A percentile compares a stretch with the other conserved stretches of the same genome.
Evolutionary conservation across 352 stramenopile genomes (phyloP).

Genomic region (Globisporangium nodosum): DNA sequence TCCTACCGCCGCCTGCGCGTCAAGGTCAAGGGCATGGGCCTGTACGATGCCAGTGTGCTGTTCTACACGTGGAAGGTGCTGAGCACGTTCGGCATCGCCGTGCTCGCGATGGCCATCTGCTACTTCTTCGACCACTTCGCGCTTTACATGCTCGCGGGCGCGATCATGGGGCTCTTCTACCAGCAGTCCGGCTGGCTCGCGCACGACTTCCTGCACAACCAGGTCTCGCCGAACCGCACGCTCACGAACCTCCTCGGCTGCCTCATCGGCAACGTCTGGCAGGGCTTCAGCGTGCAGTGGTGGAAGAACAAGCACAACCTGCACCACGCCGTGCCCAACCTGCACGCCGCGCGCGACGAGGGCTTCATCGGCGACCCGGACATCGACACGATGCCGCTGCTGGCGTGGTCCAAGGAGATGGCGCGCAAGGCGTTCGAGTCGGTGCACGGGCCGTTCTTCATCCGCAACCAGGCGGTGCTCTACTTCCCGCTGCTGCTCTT

Average conservation of each 20-base stretch:
- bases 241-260: slow-evolving; percentile 92
- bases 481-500: slow-evolving; percentile 98
- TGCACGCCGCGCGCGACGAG: slow-evolving; percentile 88
- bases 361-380: slow-evolving; percentile 92
- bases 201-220: slow-evolving; percentile 97
- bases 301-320: slow-evolving; percentile 99
- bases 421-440: slow-evolving; percentile 83
- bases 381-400: slow-evolving; percentile 98
- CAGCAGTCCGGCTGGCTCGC: slow-evolving; percentile 98
- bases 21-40: slow-evolving; percentile 93
- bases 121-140: slow-evolving; percentile 69
- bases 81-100: slow-evolving; percentile 90
- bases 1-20: slow-evolving; percentile 94
- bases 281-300: slow-evolving; percentile 96
- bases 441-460: slow-evolving; percentile 84
- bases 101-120: slow-evolving; percentile 83
- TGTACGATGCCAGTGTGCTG: slow-evolving; percentile 89
- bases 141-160: slow-evolving; percentile 90
- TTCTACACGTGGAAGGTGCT: slow-evolving; percentile 96
- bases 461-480: slow-evolving; percentile 91
- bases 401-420: slow-evolving; percentile 97
- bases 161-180: slow-evolving; percentile 96
- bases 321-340: slow-evolving; percentile 97
- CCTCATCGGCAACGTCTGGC: slow-evolving; percentile 95
- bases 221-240: slow-evolving; percentile 94